phyloP scores from a whole-genome alignment of 2,329 filamentous ascomycete species.

The Blumeriella jaapii region DNA sequence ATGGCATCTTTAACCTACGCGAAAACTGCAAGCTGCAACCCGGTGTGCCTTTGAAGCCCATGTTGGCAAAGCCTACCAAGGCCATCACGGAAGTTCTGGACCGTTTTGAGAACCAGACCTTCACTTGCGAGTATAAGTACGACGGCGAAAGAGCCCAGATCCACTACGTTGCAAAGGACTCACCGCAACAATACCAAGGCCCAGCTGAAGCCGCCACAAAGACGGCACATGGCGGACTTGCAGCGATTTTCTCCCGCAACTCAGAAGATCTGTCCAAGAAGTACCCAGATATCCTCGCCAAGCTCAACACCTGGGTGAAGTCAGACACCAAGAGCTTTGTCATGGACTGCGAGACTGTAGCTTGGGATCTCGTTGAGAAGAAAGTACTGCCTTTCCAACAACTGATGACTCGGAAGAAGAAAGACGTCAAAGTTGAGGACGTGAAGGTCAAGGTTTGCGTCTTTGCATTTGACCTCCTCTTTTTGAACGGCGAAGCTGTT shows the following conservation, averaged over 20 bases:
- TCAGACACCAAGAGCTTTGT: constrained; percentile 87
- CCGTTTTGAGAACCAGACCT: constrained; percentile 87
- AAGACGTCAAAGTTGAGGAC: constrained; percentile 91
- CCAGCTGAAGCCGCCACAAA: constrained; percentile 50
- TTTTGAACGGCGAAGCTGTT: constrained; percentile 80
- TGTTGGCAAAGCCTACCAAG: constrained; percentile 97
- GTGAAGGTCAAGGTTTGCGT: constrained; percentile 96
- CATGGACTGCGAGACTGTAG: constrained; percentile 95
- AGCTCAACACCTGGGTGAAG: constrained; percentile 83
- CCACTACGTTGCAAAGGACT: constrained; percentile 82
- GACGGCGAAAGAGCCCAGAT: constrained; percentile 98
- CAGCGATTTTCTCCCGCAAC: constrained; percentile 93
- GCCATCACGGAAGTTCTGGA: constrained; percentile 96
- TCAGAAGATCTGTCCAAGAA: constrained; percentile 96
- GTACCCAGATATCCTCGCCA: constrained; percentile 88
- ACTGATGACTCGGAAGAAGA: constrained; percentile 94
- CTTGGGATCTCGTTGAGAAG: constrained; percentile 90
- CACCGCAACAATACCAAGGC: constrained; percentile 55
- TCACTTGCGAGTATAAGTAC: constrained; percentile 99
- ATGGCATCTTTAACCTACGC: constrained; percentile 72
- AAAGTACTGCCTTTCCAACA: constrained; percentile 96
- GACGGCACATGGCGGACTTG: constrained; percentile 45
- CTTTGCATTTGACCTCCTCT: constrained; percentile 91
- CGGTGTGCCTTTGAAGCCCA: constrained; percentile 90
- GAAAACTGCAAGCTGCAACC: constrained; percentile 86